Percentiles rank a stretch among this genome's conserved stretches.
Conservation (phyloP, 108 stramenopile species). For the Nitzschia inconspicua region DNA sequence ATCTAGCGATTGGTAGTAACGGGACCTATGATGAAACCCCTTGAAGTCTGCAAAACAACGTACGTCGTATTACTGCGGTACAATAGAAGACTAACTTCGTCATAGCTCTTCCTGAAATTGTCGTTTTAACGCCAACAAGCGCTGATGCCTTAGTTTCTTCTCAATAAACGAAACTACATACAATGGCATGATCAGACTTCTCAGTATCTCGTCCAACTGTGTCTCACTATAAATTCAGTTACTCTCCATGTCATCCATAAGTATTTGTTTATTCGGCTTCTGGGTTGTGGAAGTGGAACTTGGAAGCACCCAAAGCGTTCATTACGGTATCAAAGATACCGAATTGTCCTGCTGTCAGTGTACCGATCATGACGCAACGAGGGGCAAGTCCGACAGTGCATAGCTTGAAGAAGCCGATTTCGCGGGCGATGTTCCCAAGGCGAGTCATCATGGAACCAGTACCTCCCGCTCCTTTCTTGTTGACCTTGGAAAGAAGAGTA, state of each 20-base stretch:
- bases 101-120: too few species aligned
- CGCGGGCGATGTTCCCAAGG: conserved; percentile 89
- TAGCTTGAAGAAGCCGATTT: conserved; percentile 95
- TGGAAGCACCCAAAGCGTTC: conserved; percentile 90
- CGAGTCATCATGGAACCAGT: conserved; percentile 86
- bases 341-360: conserved; percentile 98
- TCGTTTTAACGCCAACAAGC: too few species aligned
- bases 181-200: too few species aligned
- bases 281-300: conserved; percentile 96
- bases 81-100: too few species aligned
- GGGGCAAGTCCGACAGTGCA: conserved; percentile 94
- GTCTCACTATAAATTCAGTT: too few species aligned
- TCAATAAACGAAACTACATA: too few species aligned
- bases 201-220: too few species aligned
- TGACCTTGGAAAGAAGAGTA: conserved; percentile 97
- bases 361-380: conserved; percentile 99
- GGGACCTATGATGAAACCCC: not conserved
- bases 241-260: too few species aligned
- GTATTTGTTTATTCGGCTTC: not conserved
- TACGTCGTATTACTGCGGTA: too few species aligned
- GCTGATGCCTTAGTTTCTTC: too few species aligned
- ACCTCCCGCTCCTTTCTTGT: conserved; percentile 97
- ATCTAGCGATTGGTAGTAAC: conserved; percentile 55
- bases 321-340: conserved; percentile 99
- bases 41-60: not conserved